Evolutionary conservation across 2,329 filamentous ascomycete genomes (phyloP).

Genomic region (Colletotrichum sp.): DNA sequence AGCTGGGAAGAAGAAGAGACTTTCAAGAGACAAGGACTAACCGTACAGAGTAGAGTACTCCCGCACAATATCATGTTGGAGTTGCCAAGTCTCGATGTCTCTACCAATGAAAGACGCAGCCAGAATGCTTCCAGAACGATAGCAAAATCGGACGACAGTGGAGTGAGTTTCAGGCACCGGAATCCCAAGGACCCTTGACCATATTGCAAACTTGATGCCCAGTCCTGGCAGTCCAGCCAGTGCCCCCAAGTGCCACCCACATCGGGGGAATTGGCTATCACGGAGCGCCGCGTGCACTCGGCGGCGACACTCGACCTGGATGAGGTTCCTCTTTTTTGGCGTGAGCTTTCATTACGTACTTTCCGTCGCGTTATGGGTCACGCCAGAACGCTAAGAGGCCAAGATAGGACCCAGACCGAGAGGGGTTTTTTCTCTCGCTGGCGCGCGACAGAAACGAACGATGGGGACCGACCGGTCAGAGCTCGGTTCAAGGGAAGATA

Average conservation of each 20-base stretch:
- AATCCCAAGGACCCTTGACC: background rate
- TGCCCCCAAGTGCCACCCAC: background rate
- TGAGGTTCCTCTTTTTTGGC: background rate
- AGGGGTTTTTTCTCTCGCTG: background rate
- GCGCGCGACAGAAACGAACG: background rate
- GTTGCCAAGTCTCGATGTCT: background rate
- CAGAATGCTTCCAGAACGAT: background rate
- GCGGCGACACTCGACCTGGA: background rate
- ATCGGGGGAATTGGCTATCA: slow-evolving; percentile 9
- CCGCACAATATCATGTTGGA: background rate
- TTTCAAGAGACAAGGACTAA: background rate
- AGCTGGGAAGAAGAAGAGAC: background rate
- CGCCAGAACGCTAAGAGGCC: background rate
- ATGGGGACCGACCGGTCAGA: background rate
- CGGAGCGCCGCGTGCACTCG: background rate
- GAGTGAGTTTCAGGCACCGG: slow-evolving; percentile 2
- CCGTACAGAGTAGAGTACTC: background rate
- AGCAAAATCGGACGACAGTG: slow-evolving; percentile 4
- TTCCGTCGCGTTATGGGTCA: slow-evolving; percentile 1
- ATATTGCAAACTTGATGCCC: background rate
- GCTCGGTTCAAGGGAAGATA: slow-evolving; percentile 2
- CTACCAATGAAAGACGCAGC: background rate
- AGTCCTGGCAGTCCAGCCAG: no score
- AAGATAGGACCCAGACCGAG: slow-evolving; percentile 20
- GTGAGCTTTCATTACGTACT: slow-evolving; percentile 17